phyloP scores from a whole-genome alignment of 1,284 basidiomycete species.

The Erythrobasidium hasegawianum region DNA sequence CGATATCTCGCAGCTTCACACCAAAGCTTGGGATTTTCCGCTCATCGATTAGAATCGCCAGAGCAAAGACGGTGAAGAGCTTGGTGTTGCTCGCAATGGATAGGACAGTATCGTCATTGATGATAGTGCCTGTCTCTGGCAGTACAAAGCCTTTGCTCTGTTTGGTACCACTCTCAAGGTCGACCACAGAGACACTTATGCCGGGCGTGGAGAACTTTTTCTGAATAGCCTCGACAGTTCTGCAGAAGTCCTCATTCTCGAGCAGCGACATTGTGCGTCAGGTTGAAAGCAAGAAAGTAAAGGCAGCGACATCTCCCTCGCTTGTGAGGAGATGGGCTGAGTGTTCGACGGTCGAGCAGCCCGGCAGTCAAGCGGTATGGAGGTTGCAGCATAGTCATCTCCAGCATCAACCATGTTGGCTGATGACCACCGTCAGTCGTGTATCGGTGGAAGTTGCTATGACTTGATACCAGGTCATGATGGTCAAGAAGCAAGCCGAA shows the following conservation, averaged over 20 bases:
- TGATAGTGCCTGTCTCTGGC: not conserved
- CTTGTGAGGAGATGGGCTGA: not conserved
- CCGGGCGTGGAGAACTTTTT: not conserved
- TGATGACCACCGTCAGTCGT: no score
- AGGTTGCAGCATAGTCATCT: no score
- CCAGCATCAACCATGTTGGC: no score
- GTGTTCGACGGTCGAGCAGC: not conserved
- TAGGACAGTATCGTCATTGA: not conserved
- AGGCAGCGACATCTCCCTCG: not conserved
- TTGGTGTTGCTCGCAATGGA: slow-evolving; percentile 11
- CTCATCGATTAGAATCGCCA: slow-evolving; percentile 4
- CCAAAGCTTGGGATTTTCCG: not conserved
- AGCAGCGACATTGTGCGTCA: not conserved
- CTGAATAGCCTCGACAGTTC: not conserved
- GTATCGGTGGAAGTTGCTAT: no score
- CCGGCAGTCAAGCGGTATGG: not conserved
- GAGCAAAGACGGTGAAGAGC: slow-evolving; percentile 9
- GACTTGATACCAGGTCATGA: no score
- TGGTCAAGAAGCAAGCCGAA: no score
- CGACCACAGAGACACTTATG: slow-evolving; percentile 1
- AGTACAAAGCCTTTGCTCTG: not conserved
- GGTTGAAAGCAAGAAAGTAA: not conserved
- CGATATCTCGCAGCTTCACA: not conserved
- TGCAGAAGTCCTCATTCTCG: not conserved
- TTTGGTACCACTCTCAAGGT: not conserved